These are phyloP conservation scores for Diplodia mutila DNA, from an alignment of 2,329 filamentous ascomycete genomes.

Conservation along the genomic window DNA sequence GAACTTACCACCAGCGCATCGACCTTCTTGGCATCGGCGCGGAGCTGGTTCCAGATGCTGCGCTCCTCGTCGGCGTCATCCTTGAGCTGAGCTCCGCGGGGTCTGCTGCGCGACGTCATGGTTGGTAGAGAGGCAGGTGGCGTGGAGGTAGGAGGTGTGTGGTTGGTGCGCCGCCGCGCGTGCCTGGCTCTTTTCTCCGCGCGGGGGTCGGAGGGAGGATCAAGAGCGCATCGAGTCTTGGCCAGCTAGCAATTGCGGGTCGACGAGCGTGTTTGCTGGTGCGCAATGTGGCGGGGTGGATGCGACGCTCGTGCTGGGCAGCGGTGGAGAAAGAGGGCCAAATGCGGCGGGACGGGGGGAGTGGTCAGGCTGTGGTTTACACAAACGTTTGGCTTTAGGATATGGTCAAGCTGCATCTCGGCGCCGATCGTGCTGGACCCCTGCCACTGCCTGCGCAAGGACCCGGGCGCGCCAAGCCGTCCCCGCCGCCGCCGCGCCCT, in stretches of 20 bases:
- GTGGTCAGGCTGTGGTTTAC: slow-evolving; percentile 7
- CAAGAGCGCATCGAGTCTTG: slow-evolving; percentile 8
- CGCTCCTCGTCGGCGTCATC: slow-evolving; percentile 57
- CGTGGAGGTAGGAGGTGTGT: neutral
- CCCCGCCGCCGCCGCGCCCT: neutral
- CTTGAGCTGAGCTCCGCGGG: slow-evolving; percentile 48
- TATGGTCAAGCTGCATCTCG: slow-evolving; percentile 2
- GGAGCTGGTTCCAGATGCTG: slow-evolving; percentile 54
- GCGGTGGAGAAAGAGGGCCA: neutral
- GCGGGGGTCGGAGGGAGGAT: slow-evolving; percentile 11
- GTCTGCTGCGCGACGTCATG: slow-evolving; percentile 53
- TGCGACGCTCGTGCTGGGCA: neutral
- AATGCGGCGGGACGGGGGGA: neutral
- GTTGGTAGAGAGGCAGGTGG: neutral
- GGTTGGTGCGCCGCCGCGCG: slow-evolving; percentile 13
- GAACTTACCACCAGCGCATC: slow-evolving; percentile 52
- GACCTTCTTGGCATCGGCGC: slow-evolving; percentile 49
- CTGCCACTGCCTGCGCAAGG: neutral
- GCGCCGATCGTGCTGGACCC: slow-evolving; percentile 13
- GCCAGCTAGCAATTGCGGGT: neutral
- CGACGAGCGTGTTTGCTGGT: neutral
- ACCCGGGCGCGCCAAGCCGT: slow-evolving; percentile 1
- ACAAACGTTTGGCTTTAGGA: neutral
- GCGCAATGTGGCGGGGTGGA: neutral
- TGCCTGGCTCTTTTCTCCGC: slow-evolving; percentile 23